Conservation (phyloP, 805 yeast genomes). For the Metschnikowia noctiluminum region DNA sequence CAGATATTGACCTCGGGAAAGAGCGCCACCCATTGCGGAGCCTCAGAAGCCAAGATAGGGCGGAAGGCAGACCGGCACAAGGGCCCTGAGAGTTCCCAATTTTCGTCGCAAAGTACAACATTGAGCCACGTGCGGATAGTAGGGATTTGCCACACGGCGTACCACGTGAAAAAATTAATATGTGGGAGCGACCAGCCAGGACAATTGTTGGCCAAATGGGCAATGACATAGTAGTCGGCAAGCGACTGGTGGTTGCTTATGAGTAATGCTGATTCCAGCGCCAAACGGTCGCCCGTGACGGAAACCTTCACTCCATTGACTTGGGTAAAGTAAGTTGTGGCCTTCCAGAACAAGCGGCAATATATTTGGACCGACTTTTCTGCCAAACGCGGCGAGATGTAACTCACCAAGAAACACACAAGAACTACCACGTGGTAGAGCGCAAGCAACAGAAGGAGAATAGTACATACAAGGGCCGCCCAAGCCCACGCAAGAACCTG, state of each 20-base stretch:
- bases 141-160: conserved; percentile 60
- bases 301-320: conserved; percentile 29
- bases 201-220: conserved; percentile 33
- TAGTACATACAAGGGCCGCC: conserved; percentile 18
- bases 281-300: conserved; percentile 42
- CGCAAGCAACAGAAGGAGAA: conserved; percentile 16
- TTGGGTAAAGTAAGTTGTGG: conserved; percentile 9
- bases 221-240: conserved; percentile 60
- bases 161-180: conserved; percentile 71
- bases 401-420: conserved; percentile 10
- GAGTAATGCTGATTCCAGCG: conserved; percentile 35
- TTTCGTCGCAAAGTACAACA: conserved; percentile 61
- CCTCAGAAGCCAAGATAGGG: conserved; percentile 31
- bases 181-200: conserved; percentile 28
- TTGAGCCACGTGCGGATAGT: conserved; percentile 44
- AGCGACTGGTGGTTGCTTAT: conserved; percentile 65
- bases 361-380: conserved; percentile 2
- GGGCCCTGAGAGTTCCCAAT: conserved; percentile 53
- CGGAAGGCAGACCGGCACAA: conserved; percentile 35
- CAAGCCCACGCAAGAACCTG: conserved; percentile 8
- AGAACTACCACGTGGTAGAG: conserved; percentile 23
- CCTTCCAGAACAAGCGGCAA: conserved; percentile 16
- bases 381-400: conserved; percentile 8
- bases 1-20: conserved; percentile 86
- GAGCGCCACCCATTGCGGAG: conserved; percentile 60